phyloP scores from a whole-genome alignment of 345 rosid species.

The Moricandia arvensis region DNA sequence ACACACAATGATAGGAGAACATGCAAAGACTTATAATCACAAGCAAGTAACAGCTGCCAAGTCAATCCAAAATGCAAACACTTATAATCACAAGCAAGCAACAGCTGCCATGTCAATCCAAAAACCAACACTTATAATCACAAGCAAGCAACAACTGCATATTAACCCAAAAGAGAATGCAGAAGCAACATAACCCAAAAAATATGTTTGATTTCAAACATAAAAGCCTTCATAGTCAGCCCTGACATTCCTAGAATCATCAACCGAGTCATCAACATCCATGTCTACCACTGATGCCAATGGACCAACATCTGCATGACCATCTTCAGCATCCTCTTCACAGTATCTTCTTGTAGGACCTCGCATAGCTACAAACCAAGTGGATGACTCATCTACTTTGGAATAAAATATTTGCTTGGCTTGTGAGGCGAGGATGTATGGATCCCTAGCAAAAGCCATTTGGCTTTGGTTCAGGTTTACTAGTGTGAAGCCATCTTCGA shows the following conservation, averaged over 20 bases:
- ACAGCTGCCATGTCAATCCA: too few species aligned
- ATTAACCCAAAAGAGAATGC: neutral
- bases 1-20: too few species aligned
- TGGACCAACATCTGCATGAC: neutral
- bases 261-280: neutral
- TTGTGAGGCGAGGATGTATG: conserved; percentile 1
- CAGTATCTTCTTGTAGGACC: neutral
- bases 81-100: too few species aligned
- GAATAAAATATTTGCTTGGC: neutral
- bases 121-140: too few species aligned
- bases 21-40: too few species aligned
- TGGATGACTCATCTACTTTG: neutral
- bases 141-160: too few species aligned
- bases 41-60: too few species aligned
- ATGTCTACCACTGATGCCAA: neutral
- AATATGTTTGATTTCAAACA: neutral
- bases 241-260: neutral
- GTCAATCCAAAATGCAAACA: too few species aligned
- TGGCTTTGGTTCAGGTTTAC: conserved; percentile 6
- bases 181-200: too few species aligned
- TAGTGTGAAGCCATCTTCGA: neutral
- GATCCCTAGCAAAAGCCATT: neutral
- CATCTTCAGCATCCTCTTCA: neutral
- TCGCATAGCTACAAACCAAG: neutral
- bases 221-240: neutral